These are phyloP conservation scores for Myriosclerotinia scirpicola DNA, from an alignment of 2,329 filamentous ascomycete species.

Conservation along the genomic window DNA sequence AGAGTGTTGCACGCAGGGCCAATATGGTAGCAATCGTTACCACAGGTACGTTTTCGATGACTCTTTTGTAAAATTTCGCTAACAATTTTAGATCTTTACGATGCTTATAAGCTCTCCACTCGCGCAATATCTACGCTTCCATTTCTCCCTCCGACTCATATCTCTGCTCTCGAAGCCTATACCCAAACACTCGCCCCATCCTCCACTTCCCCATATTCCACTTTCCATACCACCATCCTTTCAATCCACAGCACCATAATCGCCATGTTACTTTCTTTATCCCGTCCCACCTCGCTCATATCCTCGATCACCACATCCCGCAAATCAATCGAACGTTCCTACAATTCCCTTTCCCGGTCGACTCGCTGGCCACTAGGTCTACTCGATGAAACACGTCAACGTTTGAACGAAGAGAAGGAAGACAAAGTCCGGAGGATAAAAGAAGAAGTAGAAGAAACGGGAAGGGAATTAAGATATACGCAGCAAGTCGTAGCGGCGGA, in stretches of 20 bases:
- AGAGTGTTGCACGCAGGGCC: slow-evolving; percentile 75
- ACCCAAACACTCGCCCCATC: slow-evolving; percentile 62
- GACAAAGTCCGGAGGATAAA: slow-evolving; percentile 71
- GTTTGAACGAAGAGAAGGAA: slow-evolving; percentile 80
- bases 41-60: slow-evolving; percentile 50
- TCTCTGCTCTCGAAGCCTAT: slow-evolving; percentile 71
- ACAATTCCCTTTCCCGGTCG: slow-evolving; percentile 69
- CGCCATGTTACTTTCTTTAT: slow-evolving; percentile 76
- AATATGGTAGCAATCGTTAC: slow-evolving; percentile 69
- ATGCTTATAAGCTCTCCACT: slow-evolving; percentile 59
- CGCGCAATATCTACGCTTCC: slow-evolving; percentile 55
- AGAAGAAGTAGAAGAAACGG: slow-evolving; percentile 70
- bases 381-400: slow-evolving; percentile 82
- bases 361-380: slow-evolving; percentile 79
- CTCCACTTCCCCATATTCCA: slow-evolving; percentile 70
- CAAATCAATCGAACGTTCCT: slow-evolving; percentile 75
- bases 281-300: slow-evolving; percentile 77
- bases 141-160: slow-evolving; percentile 68
- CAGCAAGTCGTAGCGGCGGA: slow-evolving; percentile 92
- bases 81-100: slow-evolving; percentile 61
- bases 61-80: slow-evolving; percentile 31
- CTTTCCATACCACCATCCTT: slow-evolving; percentile 73
- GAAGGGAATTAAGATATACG: slow-evolving; percentile 82
- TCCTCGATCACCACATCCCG: slow-evolving; percentile 71
- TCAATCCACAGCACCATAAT: slow-evolving; percentile 82